These are phyloP conservation scores for Hsuehochloa calcarea DNA, from an alignment of 176 grass and related monocot species.

Conservation along the genomic window DNA sequence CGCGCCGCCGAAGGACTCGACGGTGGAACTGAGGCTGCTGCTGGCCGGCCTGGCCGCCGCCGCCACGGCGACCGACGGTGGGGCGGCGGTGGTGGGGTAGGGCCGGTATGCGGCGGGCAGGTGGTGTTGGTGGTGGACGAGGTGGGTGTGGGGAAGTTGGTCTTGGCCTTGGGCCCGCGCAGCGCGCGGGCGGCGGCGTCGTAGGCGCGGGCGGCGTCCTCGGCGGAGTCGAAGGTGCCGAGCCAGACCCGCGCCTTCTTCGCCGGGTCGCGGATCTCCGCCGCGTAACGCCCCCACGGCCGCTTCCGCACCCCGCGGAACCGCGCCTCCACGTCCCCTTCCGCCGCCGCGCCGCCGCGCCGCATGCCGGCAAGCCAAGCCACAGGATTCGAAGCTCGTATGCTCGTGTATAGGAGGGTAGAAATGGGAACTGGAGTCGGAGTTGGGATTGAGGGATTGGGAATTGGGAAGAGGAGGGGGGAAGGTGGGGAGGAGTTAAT, in stretches of 20 bases:
- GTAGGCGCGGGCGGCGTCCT: conserved; percentile 65
- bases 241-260: conserved; percentile 78
- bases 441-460: neutral
- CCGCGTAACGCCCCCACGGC: conserved; percentile 76
- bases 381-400: neutral
- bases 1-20: conserved; percentile 61
- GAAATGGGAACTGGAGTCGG: neutral
- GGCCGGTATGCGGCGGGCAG: neutral
- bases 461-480: neutral
- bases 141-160: conserved; percentile 48
- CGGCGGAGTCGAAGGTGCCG: conserved; percentile 75
- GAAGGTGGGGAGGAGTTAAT: conserved; percentile 44
- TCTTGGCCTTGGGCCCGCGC: conserved; percentile 69
- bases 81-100: neutral
- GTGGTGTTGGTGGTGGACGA: neutral
- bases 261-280: conserved; percentile 75
- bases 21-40: conserved; percentile 79
- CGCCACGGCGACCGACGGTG: neutral
- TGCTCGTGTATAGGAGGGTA: neutral
- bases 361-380: conserved; percentile 22
- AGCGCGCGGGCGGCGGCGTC: conserved; percentile 60
- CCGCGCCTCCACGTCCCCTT: conserved; percentile 29
- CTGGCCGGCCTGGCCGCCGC: conserved; percentile 38
- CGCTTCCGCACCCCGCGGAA: conserved; percentile 78
- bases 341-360: conserved; percentile 30